These are phyloP conservation scores for Casaregolazyma suthepensis DNA, from an alignment of 1,139 yeast genomes.

Conservation along the genomic window DNA sequence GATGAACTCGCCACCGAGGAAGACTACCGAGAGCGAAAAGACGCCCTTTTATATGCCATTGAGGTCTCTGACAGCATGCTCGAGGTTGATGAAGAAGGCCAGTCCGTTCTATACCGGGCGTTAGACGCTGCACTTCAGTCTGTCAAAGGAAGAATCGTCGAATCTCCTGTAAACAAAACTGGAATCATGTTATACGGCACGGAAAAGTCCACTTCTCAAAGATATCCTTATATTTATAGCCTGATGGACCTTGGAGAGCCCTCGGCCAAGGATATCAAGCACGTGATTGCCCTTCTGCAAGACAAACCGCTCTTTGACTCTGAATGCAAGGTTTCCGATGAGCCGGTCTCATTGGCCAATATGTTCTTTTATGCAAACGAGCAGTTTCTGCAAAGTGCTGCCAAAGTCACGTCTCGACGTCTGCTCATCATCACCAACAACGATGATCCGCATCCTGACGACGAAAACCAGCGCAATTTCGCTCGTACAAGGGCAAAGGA, in stretches of 20 bases:
- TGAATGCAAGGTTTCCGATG: background rate
- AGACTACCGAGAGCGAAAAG: constrained; percentile 21
- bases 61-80: constrained; percentile 33
- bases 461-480: constrained; percentile 34
- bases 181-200: constrained; percentile 34
- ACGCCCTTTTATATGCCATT: constrained; percentile 33
- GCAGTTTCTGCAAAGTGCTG: constrained; percentile 19
- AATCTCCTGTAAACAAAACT: constrained; percentile 27
- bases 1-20: background rate
- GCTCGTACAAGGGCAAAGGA: constrained; percentile 59
- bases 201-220: constrained; percentile 17
- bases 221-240: constrained; percentile 18
- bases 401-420: constrained; percentile 24
- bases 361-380: constrained; percentile 27
- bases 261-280: constrained; percentile 24
- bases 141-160: constrained; percentile 27
- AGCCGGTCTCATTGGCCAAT: constrained; percentile 18
- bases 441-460: constrained; percentile 42
- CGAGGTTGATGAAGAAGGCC: constrained; percentile 13
- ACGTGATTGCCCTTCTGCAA: constrained; percentile 23
- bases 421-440: constrained; percentile 56
- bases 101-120: constrained; percentile 20
- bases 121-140: constrained; percentile 29
- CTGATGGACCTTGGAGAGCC: constrained; percentile 31
- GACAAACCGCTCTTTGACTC: constrained; percentile 14